A percentile compares a stretch with the other conserved stretches of the same genome.
Evolutionary conservation across 768 basidiomycete species (phyloP).

Genomic region (Hebeloma cylindrosporum): DNA sequence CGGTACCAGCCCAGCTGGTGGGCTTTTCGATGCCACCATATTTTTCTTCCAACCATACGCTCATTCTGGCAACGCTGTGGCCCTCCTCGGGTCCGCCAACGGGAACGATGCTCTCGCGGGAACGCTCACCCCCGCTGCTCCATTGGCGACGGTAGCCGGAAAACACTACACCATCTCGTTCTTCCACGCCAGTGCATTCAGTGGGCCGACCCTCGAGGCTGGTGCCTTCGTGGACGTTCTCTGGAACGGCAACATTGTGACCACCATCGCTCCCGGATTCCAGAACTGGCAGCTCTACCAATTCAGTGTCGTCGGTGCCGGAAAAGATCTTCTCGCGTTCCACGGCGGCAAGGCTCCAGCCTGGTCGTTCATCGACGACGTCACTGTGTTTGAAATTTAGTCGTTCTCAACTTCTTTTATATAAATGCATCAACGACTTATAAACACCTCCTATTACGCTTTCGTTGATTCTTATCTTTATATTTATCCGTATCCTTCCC

Average conservation of each 20-base stretch:
- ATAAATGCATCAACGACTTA: too few relatives aligned
- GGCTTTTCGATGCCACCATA: conserved; percentile 42
- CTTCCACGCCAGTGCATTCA: conserved; percentile 43
- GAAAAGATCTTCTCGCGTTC: conserved; percentile 39
- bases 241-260: conserved; percentile 42
- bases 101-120: conserved; percentile 38
- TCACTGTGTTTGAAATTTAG: conserved; percentile 29
- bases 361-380: conserved; percentile 50
- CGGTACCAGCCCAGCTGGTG: conserved; percentile 36
- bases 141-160: conserved; percentile 36
- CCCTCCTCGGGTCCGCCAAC: conserved; percentile 43
- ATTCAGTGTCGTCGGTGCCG: conserved; percentile 33
- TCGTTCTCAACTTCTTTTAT: neutral
- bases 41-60: conserved; percentile 43
- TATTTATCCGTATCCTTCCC: too few relatives aligned
- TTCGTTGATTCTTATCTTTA: too few relatives aligned
- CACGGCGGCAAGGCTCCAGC: conserved; percentile 46
- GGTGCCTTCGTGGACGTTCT: conserved; percentile 38
- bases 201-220: conserved; percentile 31
- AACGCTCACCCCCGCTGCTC: conserved; percentile 33
- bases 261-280: conserved; percentile 37
- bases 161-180: conserved; percentile 40
- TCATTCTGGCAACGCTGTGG: conserved; percentile 39
- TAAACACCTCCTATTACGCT: too few relatives aligned
- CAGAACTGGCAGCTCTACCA: conserved; percentile 38